Percentiles rank a stretch among this genome's conserved stretches.
Evolutionary conservation across 768 basidiomycete species (phyloP).

Genomic region (Clitopilus hobsonii): DNA sequence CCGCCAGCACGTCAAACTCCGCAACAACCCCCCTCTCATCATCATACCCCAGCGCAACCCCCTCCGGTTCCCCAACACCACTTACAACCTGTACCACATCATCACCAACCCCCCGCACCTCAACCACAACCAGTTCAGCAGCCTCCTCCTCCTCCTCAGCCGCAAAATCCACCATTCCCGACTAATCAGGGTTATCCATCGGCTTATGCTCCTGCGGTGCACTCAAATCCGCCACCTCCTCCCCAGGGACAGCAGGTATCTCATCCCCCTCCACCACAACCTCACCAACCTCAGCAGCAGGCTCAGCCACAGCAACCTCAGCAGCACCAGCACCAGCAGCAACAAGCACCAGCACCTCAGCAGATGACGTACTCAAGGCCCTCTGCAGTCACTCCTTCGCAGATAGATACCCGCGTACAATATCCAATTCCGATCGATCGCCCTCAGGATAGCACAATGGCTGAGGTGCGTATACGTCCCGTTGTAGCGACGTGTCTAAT

Average conservation of each 20-base stretch:
- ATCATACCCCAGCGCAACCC: slow-evolving; percentile 14
- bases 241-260: slow-evolving; percentile 11
- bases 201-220: slow-evolving; percentile 12
- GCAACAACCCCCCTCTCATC: slow-evolving; percentile 13
- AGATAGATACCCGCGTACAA: slow-evolving; percentile 31
- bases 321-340: too few relatives aligned
- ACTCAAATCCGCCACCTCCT: slow-evolving; percentile 17
- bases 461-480: slow-evolving; percentile 30
- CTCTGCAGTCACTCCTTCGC: slow-evolving; percentile 36
- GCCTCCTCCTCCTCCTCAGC: slow-evolving; percentile 16
- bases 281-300: slow-evolving; percentile 16
- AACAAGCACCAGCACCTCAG: too few relatives aligned
- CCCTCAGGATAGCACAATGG: slow-evolving; percentile 31
- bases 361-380: slow-evolving; percentile 31
- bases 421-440: slow-evolving; percentile 27
- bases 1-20: slow-evolving; percentile 15
- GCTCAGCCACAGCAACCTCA: too few relatives aligned
- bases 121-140: too few relatives aligned
- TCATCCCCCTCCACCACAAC: slow-evolving; percentile 16
- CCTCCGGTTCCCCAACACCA: slow-evolving; percentile 5
- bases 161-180: slow-evolving; percentile 11
- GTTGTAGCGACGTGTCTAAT: slow-evolving; percentile 7
- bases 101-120: slow-evolving; percentile 15
- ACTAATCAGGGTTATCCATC: slow-evolving; percentile 12
- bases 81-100: slow-evolving; percentile 10